A percentile compares a stretch with the other conserved stretches of the same genome.
Evolutionary conservation across 805 yeast genomes (phyloP).

Genomic region (Schwanniomyces polymorphus): DNA sequence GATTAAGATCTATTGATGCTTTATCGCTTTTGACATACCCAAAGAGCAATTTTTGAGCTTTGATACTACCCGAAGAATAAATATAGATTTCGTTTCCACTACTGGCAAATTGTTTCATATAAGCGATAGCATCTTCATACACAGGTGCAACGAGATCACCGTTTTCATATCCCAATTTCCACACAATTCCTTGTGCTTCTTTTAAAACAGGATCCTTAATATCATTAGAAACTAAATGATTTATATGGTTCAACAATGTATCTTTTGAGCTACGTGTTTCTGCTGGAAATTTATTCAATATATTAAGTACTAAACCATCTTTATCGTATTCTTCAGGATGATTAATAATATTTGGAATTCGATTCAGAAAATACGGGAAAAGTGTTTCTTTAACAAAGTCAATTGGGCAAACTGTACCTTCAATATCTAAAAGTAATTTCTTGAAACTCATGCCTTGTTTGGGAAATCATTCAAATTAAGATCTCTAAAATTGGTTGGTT

Average conservation of each 20-base stretch:
- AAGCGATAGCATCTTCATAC: constrained; percentile 66
- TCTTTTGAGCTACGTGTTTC: constrained; percentile 23
- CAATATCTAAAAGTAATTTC: constrained; percentile 66
- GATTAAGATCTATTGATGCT: constrained; percentile 51
- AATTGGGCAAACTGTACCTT: constrained; percentile 92
- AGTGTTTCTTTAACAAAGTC: constrained; percentile 79
- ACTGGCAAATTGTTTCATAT: constrained; percentile 45
- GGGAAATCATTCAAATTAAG: not conserved
- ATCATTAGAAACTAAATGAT: constrained; percentile 59
- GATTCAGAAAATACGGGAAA: constrained; percentile 69
- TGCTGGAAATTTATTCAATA: constrained; percentile 48
- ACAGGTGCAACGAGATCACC: constrained; percentile 80
- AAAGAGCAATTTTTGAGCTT: constrained; percentile 82
- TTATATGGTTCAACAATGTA: constrained; percentile 47
- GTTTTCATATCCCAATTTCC: constrained; percentile 77
- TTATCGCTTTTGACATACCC: constrained; percentile 49
- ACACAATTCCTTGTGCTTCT: constrained; percentile 77
- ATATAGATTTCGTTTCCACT: constrained; percentile 49
- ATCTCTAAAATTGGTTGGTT: not conserved
- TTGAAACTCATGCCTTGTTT: constrained; percentile 4
- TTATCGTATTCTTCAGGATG: constrained; percentile 29
- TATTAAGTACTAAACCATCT: constrained; percentile 23
- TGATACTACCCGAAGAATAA: constrained; percentile 86
- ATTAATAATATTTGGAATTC: constrained; percentile 40
- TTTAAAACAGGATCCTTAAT: constrained; percentile 77